A percentile compares a stretch with the other conserved stretches of the same genome.
Evolutionary conservation across 2,329 filamentous ascomycete species (phyloP).

Genomic region (Aspergillus calidoustus): DNA sequence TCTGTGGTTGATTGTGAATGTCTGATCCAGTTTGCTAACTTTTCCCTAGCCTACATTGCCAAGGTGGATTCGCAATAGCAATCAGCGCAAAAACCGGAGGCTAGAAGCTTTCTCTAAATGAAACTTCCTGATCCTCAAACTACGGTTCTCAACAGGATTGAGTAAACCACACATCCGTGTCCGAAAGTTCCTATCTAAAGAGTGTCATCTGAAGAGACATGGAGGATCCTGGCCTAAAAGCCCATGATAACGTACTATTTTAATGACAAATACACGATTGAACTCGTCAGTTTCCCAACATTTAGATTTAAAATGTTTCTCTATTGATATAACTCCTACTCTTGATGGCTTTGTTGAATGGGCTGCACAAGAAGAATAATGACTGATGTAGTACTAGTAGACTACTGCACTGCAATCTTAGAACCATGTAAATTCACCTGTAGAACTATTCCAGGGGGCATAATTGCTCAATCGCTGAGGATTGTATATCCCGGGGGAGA

Average conservation of each 20-base stretch:
- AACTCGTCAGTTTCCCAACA: neutral
- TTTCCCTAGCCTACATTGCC: slow-evolving; percentile 67
- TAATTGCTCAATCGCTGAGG: neutral
- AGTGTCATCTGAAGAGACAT: slow-evolving; percentile 10
- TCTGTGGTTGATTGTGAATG: neutral
- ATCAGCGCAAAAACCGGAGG: slow-evolving; percentile 38
- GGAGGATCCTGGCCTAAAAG: slow-evolving; percentile 26
- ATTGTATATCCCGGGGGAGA: slow-evolving; percentile 3
- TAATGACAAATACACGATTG: slow-evolving; percentile 33
- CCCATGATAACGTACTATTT: slow-evolving; percentile 33
- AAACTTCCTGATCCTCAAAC: slow-evolving; percentile 20
- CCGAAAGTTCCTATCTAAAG: slow-evolving; percentile 15
- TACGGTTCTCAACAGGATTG: slow-evolving; percentile 15
- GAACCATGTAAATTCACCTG: neutral
- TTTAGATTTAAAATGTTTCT: neutral
- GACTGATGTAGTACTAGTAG: neutral
- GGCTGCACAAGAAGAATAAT: neutral
- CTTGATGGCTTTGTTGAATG: neutral
- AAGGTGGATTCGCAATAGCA: slow-evolving; percentile 67
- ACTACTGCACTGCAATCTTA: neutral
- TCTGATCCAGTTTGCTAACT: slow-evolving; percentile 30
- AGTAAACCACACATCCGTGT: slow-evolving; percentile 12
- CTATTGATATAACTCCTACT: neutral
- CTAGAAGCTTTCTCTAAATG: slow-evolving; percentile 42
- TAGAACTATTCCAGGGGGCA: neutral